Base-by-base conservation (phyloP, 2,329 filamentous ascomycete genomes). In the Sarocladium strictum region DNA sequence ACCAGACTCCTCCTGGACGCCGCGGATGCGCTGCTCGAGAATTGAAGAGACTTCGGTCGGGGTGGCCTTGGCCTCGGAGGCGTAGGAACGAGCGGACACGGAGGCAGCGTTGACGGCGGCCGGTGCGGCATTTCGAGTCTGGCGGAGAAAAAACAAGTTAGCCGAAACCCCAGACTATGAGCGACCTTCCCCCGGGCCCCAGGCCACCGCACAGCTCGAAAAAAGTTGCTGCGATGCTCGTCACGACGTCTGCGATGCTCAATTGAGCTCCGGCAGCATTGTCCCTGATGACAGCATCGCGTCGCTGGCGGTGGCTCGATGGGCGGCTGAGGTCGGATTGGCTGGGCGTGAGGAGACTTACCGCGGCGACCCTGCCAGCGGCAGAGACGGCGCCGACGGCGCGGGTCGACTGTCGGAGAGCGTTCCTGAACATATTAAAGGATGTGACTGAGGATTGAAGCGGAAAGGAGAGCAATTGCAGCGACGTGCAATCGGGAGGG, bases 41-140 rank as follows among this genome's bases (percentile, higher is more conserved):
- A 99, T 97, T 67, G 93, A 97, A 67, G 94, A 97, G 69, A 97
- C 93, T 83, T 99, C 94, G 69, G 93, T 99, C 67, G 94, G 94
- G 58, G 91, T 77, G 69, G 94, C 91, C 85, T 97, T 97, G 66
- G 90, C 88, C 71, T 96, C 92, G 77, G 86, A 79, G 73, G 90
- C 93, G 79, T 96, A 97, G 76, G 83, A 84, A 78, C 94, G 90
- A 74, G 85, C 76, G 73, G 89, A 85, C 73, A 87, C 80, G 65
- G 84, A 77, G 66, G 79, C 76, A 69, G 83, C 79, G 80, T 84
- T 87, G 80, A 86, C 78, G 74, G 83, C 81, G 73, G 84, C 86
- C 73, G 91, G 89, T 79, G 84, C 83, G 80, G 85, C 86, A 81
- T 87, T 87, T 84, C 92, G 92, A 76, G 84, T 82, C 93, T 97